Evolutionary conservation across 176 grass and related monocot species (phyloP).

Genomic region (Thalia dealbata): DNA sequence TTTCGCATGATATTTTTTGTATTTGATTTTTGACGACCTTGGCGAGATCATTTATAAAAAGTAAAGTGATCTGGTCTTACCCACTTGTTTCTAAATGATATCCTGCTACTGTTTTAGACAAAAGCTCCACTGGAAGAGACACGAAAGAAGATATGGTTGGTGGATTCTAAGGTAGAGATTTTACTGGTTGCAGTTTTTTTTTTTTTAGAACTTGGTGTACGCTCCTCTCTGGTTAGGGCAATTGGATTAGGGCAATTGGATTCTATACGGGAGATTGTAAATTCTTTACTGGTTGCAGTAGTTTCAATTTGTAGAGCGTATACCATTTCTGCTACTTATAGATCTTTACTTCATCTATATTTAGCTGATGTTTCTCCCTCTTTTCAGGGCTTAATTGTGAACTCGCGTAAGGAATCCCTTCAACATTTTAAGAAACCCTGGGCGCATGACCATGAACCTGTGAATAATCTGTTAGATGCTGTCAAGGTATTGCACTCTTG

Average conservation of each 20-base stretch:
- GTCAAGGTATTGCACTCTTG: conserved; percentile 34
- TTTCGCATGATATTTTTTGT: neutral
- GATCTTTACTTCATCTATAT: neutral
- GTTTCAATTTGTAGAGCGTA: neutral
- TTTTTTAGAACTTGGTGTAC: too few species aligned
- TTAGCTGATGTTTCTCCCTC: conserved; percentile 8
- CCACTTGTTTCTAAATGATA: conserved; percentile 5
- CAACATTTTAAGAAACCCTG: conserved; percentile 99
- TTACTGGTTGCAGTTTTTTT: neutral
- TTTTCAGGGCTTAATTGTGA: conserved; percentile 69
- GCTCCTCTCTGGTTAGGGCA: too few species aligned
- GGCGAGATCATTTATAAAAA: too few species aligned
- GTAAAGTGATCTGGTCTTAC: neutral
- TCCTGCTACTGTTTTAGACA: conserved; percentile 38
- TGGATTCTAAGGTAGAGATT: conserved; percentile 83
- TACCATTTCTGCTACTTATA: neutral
- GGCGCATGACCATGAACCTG: conserved; percentile 75
- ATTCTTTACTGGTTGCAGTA: neutral
- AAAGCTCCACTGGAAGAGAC: conserved; percentile 61
- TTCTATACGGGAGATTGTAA: conserved; percentile 68
- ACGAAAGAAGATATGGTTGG: conserved; percentile 90
- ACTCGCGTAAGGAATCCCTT: conserved; percentile 67
- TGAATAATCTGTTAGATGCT: conserved; percentile 60
- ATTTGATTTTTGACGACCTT: neutral
- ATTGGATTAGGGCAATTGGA: too few species aligned